Percentiles rank a stretch among this genome's conserved stretches.
Conservation (phyloP, 805 yeast species). For the Candida alai region DNA sequence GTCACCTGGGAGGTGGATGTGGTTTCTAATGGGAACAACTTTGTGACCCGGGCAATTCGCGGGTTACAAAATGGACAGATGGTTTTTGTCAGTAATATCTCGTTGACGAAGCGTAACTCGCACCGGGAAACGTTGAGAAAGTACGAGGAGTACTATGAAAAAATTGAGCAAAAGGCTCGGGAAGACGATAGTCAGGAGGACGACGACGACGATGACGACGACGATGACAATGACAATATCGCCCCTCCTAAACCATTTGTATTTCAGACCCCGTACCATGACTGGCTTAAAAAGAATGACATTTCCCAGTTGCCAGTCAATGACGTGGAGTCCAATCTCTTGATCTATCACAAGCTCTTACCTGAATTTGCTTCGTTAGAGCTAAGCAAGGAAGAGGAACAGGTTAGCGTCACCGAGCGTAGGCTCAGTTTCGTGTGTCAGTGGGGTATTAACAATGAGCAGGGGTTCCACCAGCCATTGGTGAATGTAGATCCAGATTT, state of each 20-base stretch:
- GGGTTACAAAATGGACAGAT: conserved; percentile 26
- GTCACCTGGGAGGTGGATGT: conserved; percentile 30
- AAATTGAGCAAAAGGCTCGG: conserved; percentile 20
- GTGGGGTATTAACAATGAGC: conserved; percentile 23
- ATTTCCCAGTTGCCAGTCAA: conserved; percentile 13
- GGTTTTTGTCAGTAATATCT: conserved; percentile 26
- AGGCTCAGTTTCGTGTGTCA: conserved; percentile 21
- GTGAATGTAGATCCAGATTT: conserved; percentile 14
- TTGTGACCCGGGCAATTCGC: conserved; percentile 27
- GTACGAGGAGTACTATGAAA: conserved; percentile 20
- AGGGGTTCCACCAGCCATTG: conserved; percentile 12
- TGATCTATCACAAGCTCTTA: conserved; percentile 28
- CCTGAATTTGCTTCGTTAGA: conserved; percentile 28
- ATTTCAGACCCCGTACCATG: conserved; percentile 31
- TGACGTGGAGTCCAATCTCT: conserved; percentile 11
- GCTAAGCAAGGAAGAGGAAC: conserved; percentile 21
- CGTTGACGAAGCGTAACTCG: conserved; percentile 33
- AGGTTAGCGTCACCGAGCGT: conserved; percentile 21
- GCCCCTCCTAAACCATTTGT: conserved; percentile 28
- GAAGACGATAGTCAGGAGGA: conserved; percentile 24
- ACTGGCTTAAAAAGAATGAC: conserved; percentile 25
- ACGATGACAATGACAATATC: conserved; percentile 23
- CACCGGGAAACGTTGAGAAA: conserved; percentile 14
- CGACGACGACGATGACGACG: conserved; percentile 22
- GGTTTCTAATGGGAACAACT: conserved; percentile 33